Conservation (phyloP, 768 basidiomycete species). For the Sarcodon aspratus region DNA sequence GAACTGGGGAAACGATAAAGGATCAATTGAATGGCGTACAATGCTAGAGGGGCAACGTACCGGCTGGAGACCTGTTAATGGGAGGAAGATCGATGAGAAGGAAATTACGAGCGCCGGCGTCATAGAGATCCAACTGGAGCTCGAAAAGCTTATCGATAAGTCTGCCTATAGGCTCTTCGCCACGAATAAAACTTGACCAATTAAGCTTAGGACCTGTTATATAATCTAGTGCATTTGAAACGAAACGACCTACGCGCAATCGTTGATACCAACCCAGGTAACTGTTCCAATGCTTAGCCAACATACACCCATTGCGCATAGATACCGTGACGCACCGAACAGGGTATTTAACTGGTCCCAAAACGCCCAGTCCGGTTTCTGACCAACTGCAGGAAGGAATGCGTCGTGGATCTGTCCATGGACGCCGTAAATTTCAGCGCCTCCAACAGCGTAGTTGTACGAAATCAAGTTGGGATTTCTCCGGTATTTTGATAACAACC, state of each 20-base stretch:
- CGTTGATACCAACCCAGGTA: constrained; percentile 61
- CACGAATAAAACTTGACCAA: background rate
- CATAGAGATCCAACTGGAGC: constrained; percentile 37
- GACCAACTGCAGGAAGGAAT: constrained; percentile 24
- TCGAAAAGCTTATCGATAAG: constrained; percentile 24
- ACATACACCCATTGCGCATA: background rate
- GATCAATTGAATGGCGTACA: background rate
- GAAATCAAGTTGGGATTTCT: constrained; percentile 29
- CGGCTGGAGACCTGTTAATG: constrained; percentile 34
- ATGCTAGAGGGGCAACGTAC: constrained; percentile 7
- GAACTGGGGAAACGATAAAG: background rate
- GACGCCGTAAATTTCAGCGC: constrained; percentile 32
- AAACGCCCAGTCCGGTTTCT: constrained; percentile 14
- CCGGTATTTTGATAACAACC: constrained; percentile 30
- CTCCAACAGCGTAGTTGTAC: constrained; percentile 48
- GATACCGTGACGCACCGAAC: constrained; percentile 9
- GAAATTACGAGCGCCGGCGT: constrained; percentile 36
- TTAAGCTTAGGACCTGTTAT: background rate
- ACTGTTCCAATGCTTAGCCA: constrained; percentile 22
- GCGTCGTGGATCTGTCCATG: constrained; percentile 23
- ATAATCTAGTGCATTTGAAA: background rate
- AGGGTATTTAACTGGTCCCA: constrained; percentile 13
- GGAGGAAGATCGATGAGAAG: constrained; percentile 52
- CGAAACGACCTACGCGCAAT: constrained; percentile 31
- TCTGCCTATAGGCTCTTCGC: constrained; percentile 7